Conservation (phyloP, 2,329 filamentous ascomycete genomes). For the Raffaelea albimanens region DNA sequence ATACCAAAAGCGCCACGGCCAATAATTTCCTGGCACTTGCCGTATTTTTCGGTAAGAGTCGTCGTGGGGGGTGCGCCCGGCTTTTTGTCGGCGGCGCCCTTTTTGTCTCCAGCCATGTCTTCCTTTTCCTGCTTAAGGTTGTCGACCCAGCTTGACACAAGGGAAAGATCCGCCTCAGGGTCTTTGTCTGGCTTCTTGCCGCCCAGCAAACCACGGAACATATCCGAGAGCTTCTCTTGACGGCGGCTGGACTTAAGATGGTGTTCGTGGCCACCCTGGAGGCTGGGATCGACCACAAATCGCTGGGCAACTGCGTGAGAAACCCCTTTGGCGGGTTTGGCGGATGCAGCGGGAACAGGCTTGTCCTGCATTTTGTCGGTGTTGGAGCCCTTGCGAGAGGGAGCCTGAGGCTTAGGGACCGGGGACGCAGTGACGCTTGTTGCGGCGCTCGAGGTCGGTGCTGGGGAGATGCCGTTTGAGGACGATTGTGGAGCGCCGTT, state of each 20-base stretch:
- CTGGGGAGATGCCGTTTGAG: constrained; percentile 17
- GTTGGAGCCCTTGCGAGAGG: constrained; percentile 33
- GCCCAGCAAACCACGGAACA: constrained; percentile 79
- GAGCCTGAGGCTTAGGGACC: constrained; percentile 27
- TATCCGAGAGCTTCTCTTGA: constrained; percentile 89
- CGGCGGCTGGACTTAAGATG: constrained; percentile 80
- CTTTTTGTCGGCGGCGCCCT: constrained; percentile 9
- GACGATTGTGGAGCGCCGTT: no score
- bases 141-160: constrained; percentile 95
- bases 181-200: constrained; percentile 62
- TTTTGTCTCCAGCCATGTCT: constrained; percentile 60
- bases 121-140: constrained; percentile 85
- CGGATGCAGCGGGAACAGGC: constrained; percentile 19
- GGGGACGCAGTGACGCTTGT: constrained; percentile 20
- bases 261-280: constrained; percentile 71
- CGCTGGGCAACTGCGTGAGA: constrained; percentile 29
- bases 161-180: constrained; percentile 72
- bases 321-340: constrained; percentile 25
- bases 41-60: constrained; percentile 90
- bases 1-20: constrained; percentile 95
- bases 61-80: not conserved
- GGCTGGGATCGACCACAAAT: constrained; percentile 39
- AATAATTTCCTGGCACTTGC: constrained; percentile 95
- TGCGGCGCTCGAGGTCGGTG: constrained; percentile 13
- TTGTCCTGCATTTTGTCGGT: constrained; percentile 28